phyloP scores from a whole-genome alignment of 2,329 filamentous ascomycete species.

The Epichloe sibirici region DNA sequence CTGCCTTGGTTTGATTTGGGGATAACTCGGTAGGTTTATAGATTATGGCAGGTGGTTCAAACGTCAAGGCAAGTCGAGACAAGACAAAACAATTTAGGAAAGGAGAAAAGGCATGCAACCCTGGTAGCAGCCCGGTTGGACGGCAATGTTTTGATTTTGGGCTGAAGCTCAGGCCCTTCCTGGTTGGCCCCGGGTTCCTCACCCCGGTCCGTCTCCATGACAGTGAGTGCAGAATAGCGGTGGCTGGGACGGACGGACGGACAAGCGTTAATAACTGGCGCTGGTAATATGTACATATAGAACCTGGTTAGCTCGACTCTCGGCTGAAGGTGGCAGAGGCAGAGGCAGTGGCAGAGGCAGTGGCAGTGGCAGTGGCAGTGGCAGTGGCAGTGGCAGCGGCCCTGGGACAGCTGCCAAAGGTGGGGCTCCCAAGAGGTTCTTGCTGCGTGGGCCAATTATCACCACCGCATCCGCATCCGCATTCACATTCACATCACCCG shows the following conservation, averaged over 20 bases:
- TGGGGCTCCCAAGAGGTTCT: neutral
- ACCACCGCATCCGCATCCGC: neutral
- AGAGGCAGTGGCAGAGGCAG: neutral
- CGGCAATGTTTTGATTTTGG: slow-evolving; percentile 8
- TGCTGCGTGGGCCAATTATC: neutral
- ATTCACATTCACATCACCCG: too few species aligned
- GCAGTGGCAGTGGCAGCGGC: neutral
- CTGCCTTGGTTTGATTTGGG: slow-evolving; percentile 3
- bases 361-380: neutral
- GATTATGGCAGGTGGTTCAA: neutral
- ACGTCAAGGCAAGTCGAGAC: neutral
- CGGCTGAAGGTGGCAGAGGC: neutral
- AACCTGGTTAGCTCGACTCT: too few species aligned
- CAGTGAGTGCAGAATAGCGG: neutral
- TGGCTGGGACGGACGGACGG: slow-evolving; percentile 3
- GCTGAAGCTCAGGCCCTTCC: slow-evolving; percentile 4
- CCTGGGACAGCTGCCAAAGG: neutral
- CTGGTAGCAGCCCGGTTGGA: neutral
- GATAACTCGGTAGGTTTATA: neutral
- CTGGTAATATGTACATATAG: too few species aligned
- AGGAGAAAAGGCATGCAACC: neutral
- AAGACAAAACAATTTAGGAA: neutral
- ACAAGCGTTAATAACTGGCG: neutral
- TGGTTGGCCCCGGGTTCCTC: neutral
- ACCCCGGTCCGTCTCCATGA: neutral